Percentiles rank a stretch among this genome's conserved stretches.
Conservation (phyloP, 1,284 basidiomycete species). For the Moesziomyces aphidis region DNA sequence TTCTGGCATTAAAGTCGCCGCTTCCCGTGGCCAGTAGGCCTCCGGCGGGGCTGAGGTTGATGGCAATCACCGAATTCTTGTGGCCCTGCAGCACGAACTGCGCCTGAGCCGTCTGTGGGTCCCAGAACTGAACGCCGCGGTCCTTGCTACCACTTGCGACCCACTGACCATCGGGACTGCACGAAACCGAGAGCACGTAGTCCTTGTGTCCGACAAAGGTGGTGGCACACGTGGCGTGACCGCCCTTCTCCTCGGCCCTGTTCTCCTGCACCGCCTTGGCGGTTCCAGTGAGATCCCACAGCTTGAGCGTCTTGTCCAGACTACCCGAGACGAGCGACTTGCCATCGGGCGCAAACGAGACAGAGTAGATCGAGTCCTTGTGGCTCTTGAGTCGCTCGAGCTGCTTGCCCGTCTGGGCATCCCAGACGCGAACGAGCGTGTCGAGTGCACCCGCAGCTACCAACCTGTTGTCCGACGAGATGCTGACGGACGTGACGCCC, state of each 20-base stretch:
- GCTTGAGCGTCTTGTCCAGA: slow-evolving; percentile 86
- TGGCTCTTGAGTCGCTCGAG: slow-evolving; percentile 83
- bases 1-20: slow-evolving; percentile 78
- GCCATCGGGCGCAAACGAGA: slow-evolving; percentile 88
- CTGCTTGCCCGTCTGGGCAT: slow-evolving; percentile 77
- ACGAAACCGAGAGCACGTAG: slow-evolving; percentile 82
- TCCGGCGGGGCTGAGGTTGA: slow-evolving; percentile 81
- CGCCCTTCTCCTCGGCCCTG: slow-evolving; percentile 56
- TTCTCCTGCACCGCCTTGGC: slow-evolving; percentile 58
- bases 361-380: slow-evolving; percentile 83
- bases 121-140: slow-evolving; percentile 81
- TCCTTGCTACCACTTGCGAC: slow-evolving; percentile 92
- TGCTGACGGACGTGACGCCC: slow-evolving; percentile 79
- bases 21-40: slow-evolving; percentile 84
- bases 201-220: slow-evolving; percentile 89
- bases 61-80: slow-evolving; percentile 90
- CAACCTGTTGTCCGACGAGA: slow-evolving; percentile 82
- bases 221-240: slow-evolving; percentile 75
- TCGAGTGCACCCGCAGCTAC: slow-evolving; percentile 88
- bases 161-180: slow-evolving; percentile 86
- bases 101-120: slow-evolving; percentile 78
- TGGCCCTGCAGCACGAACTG: slow-evolving; percentile 89
- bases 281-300: slow-evolving; percentile 81
- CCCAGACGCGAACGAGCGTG: slow-evolving; percentile 87
- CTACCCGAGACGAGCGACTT: slow-evolving; percentile 81